Base-by-base conservation (phyloP, 2,329 filamentous ascomycete species). In the Penicillium sp. region DNA sequence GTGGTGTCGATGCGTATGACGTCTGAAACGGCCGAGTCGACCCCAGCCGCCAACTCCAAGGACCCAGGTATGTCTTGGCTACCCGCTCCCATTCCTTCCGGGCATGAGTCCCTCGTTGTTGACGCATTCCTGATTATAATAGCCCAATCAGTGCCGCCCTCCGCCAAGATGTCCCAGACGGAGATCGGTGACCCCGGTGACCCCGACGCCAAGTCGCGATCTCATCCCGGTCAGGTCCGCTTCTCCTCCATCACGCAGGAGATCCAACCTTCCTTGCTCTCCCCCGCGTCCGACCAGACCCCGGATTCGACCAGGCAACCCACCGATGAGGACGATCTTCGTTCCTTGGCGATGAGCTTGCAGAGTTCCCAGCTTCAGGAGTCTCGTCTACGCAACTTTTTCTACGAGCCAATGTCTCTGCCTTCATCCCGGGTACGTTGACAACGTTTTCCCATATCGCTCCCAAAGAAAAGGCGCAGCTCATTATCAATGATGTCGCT, bases 391-490 rank as follows among this genome's bases (percentile, higher is more conserved):
- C 84, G 84, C 59, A 85, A 88, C 59, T 94, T 87, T 66, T 81
- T 84, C 29, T 96, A 89, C 57, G 89, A 95, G 61, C 83, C 90
- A 22, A 81, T 95, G 47, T 96, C 92, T 23, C 73, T 96, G 35
- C 90, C 92, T 42, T 56, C 63, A 11, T 67, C 58, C 29, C 64
- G 65, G 47, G 65, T 70, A 65, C 35, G 65, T 64, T 28, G 26
- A 33, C 16, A 40, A 4, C 25, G 15, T 39, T 38, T 13, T 39
- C 28, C 33, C 40, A 29, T 50, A 9, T 22, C 15, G n/a, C 23
- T 35, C 14, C 20, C 18, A 9, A 22, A 4, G 22, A 7, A 9
- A 5, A 13, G 16, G 13, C 26, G 23, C n/a, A 5, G 17, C 22
- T 5, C 8, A n/a, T 9, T 11, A 8, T 16, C 13, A 12, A 20